phyloP scores from a whole-genome alignment of 345 rosid species.

The Brassica cretica region DNA sequence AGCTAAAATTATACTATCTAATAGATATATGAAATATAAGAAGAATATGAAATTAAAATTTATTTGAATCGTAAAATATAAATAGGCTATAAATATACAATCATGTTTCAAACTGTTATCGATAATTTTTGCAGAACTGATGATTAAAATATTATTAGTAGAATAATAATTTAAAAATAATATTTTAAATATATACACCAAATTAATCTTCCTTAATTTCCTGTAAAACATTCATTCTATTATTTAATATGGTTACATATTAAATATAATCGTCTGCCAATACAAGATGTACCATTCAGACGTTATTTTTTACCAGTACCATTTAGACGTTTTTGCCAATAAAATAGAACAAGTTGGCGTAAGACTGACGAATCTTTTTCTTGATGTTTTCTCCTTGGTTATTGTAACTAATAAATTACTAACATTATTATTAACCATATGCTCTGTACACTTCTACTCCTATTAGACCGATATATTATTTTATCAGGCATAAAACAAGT shows the following conservation, averaged over 20 bases:
- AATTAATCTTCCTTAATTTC: not conserved
- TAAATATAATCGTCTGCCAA: conserved; percentile 6
- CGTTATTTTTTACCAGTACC: conserved; percentile 19
- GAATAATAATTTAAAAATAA: not conserved
- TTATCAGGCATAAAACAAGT: conserved; percentile 19
- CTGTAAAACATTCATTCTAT: not conserved
- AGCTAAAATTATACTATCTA: not conserved
- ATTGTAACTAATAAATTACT: conserved; percentile 38
- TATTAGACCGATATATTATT: conserved; percentile 8
- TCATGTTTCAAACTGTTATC: not conserved
- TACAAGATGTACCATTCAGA: conserved; percentile 24
- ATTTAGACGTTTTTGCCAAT: conserved; percentile 26
- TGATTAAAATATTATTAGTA: not conserved
- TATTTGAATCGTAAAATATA: not conserved
- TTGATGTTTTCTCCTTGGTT: conserved; percentile 45
- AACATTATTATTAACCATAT: conserved; percentile 36
- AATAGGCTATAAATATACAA: not conserved
- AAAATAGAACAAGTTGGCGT: conserved; percentile 36
- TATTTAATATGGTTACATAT: not conserved
- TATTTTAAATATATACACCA: too few species aligned
- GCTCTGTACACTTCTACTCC: conserved; percentile 37
- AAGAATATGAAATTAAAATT: not conserved
- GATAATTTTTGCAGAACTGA: not conserved
- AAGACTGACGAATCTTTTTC: conserved; percentile 43
- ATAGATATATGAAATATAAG: not conserved